A percentile compares a stretch with the other conserved stretches of the same genome.
phyloP scores from a whole-genome alignment of 148 eudicot genomes.

The Polygonum aviculare region DNA sequence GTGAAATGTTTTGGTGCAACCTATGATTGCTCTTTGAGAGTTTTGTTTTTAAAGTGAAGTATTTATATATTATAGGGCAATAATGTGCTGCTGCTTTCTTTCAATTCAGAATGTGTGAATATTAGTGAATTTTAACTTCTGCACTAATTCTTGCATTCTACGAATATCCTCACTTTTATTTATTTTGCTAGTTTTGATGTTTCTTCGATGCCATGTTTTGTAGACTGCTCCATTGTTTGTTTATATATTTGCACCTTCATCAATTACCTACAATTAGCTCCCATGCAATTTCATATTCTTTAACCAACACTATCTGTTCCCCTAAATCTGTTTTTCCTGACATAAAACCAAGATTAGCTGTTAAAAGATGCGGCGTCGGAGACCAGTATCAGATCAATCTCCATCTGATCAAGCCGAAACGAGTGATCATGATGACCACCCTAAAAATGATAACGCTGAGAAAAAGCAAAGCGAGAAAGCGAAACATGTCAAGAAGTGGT shows the following conservation, averaged over 20 bases:
- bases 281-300: not conserved
- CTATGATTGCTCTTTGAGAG: not conserved
- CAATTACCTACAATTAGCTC: not conserved
- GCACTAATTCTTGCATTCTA: not conserved
- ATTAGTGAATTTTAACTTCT: not conserved
- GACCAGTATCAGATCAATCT: conserved; percentile 4
- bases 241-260: not conserved
- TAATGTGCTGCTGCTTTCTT: not conserved
- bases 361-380: not conserved
- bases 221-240: not conserved
- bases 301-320: not conserved
- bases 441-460: not conserved
- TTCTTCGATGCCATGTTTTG: not conserved
- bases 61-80: not conserved
- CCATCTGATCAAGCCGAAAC: conserved; percentile 4
- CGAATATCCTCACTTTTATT: not conserved
- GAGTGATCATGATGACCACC: conserved; percentile 3
- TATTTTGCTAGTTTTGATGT: not conserved
- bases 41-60: not conserved
- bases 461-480: not conserved
- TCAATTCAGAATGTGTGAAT: not conserved
- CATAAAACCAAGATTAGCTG: not conserved
- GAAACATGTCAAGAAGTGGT: conserved; percentile 31
- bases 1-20: not conserved
- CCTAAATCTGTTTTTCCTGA: not conserved